These are phyloP conservation scores for Cercospora beticola DNA, from an alignment of 2,329 filamentous ascomycete genomes.

Conservation along the genomic window DNA sequence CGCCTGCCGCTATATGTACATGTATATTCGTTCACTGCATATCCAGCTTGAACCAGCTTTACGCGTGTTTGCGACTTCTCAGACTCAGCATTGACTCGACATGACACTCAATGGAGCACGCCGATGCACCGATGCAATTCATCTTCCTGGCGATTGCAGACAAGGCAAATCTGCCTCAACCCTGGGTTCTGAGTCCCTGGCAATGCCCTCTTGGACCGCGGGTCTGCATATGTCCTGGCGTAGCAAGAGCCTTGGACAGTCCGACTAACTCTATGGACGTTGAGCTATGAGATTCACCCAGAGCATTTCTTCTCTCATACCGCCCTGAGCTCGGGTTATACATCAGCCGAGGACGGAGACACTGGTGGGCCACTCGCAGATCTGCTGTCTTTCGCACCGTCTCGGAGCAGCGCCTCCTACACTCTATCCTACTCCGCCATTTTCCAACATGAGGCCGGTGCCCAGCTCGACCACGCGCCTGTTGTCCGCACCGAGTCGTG, in stretches of 20 bases:
- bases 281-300: background rate
- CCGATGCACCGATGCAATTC: background rate
- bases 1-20: background rate
- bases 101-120: background rate
- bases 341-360: background rate
- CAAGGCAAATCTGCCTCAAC: background rate
- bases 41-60: background rate
- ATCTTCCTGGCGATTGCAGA: background rate
- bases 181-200: background rate
- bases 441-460: background rate
- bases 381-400: constrained; percentile 4
- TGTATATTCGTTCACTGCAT: background rate
- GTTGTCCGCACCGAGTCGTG: background rate
- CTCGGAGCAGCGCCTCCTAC: background rate
- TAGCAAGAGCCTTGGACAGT: background rate
- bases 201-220: background rate
- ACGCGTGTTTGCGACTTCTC: background rate
- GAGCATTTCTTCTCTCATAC: background rate
- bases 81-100: background rate
- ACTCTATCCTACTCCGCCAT: background rate
- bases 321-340: background rate
- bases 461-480: background rate
- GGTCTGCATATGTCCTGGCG: background rate
- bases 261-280: background rate
- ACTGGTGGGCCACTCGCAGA: background rate